Conservation (phyloP, 805 yeast genomes). For the Candida montana region DNA sequence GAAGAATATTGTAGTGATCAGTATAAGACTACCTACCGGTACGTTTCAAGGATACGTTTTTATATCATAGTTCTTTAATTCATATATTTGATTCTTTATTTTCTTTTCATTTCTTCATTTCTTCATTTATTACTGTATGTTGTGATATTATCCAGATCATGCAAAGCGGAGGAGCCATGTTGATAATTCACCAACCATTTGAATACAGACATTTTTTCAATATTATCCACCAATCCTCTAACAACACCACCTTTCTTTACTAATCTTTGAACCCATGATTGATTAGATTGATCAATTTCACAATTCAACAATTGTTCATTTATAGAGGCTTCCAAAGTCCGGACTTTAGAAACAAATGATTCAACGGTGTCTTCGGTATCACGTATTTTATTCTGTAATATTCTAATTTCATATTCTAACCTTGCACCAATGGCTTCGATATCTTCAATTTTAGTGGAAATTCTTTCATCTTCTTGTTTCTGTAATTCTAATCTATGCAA, state of each 20-base stretch:
- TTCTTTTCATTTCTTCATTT: not conserved
- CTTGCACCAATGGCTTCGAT: slow-evolving; percentile 53
- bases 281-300: not conserved
- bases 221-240: not conserved
- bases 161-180: not conserved
- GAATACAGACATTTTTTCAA: not conserved
- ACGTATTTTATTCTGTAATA: slow-evolving; percentile 52
- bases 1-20: too few relatives aligned
- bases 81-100: too few relatives aligned
- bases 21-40: too few relatives aligned
- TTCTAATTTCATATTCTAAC: slow-evolving; percentile 58
- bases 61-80: too few relatives aligned
- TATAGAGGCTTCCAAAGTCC: slow-evolving; percentile 25
- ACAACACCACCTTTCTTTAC: not conserved
- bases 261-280: slow-evolving; percentile 1
- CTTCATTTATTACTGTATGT: not conserved
- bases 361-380: slow-evolving; percentile 62
- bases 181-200: not conserved
- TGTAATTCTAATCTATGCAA: slow-evolving; percentile 19
- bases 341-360: slow-evolving; percentile 36
- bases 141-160: not conserved
- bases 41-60: too few relatives aligned
- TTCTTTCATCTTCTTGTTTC: slow-evolving; percentile 24
- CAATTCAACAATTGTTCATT: slow-evolving; percentile 5
- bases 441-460: slow-evolving; percentile 40